Conservation (phyloP, 805 yeast species). For the Zygosaccharomyces siamensis region DNA sequence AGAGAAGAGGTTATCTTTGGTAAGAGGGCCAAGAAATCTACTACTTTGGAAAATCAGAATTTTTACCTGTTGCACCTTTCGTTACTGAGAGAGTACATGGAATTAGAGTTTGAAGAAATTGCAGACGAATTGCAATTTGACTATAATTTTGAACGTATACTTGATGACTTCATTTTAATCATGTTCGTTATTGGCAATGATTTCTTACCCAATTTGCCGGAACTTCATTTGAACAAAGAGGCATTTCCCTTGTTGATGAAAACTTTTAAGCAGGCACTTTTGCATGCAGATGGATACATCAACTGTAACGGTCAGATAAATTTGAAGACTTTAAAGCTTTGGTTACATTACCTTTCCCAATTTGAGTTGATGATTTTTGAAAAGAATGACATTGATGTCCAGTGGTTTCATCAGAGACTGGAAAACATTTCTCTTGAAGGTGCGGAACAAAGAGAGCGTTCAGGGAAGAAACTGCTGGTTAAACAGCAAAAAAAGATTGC, state of each 20-base stretch:
- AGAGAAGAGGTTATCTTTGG: slow-evolving; percentile 97
- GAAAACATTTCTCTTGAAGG: slow-evolving; percentile 74
- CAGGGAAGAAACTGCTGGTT: slow-evolving; percentile 58
- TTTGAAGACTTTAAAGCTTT: slow-evolving; percentile 60
- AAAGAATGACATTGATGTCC: slow-evolving; percentile 73
- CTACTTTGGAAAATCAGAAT: slow-evolving; percentile 66
- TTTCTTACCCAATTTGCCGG: slow-evolving; percentile 95
- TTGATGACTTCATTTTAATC: slow-evolving; percentile 89
- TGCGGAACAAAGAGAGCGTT: slow-evolving; percentile 58
- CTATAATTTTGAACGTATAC: slow-evolving; percentile 78
- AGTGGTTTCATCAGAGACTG: slow-evolving; percentile 84
- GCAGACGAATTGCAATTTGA: slow-evolving; percentile 56
- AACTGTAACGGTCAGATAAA: slow-evolving; percentile 81
- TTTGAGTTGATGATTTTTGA: slow-evolving; percentile 88
- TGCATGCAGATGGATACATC: slow-evolving; percentile 73
- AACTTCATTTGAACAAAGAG: slow-evolving; percentile 87
- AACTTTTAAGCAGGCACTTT: slow-evolving; percentile 78
- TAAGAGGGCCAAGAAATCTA: slow-evolving; percentile 35
- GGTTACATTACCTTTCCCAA: slow-evolving; percentile 70
- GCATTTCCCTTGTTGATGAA: slow-evolving; percentile 91
- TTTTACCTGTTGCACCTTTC: slow-evolving; percentile 82
- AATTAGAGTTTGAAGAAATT: slow-evolving; percentile 74
- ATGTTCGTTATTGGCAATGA: slow-evolving; percentile 97
- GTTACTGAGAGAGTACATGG: slow-evolving; percentile 83
- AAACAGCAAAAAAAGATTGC: slow-evolving; percentile 74